A percentile compares a stretch with the other conserved stretches of the same genome.
Conservation (phyloP, 2,329 filamentous ascomycete species). For the Dichotomopilus funicola region DNA sequence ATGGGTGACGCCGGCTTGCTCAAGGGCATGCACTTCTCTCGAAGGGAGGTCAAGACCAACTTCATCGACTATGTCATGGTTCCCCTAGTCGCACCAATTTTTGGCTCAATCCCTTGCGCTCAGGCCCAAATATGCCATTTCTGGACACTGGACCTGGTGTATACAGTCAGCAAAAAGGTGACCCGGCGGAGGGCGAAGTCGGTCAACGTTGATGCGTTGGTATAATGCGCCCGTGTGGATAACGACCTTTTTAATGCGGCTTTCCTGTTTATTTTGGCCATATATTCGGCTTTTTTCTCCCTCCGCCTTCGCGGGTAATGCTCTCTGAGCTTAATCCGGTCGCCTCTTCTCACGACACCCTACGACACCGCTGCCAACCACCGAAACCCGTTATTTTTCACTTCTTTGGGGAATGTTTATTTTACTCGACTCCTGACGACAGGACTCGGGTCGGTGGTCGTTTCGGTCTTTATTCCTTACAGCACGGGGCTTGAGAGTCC, state of each 20-base stretch:
- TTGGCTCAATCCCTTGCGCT: constrained; percentile 59
- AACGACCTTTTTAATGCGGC: constrained; percentile 3
- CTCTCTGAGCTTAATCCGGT: constrained; percentile 9
- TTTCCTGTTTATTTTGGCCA: background rate
- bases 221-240: constrained; percentile 27
- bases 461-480: constrained; percentile 19
- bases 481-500: constrained; percentile 31
- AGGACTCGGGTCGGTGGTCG: constrained; percentile 15
- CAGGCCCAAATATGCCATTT: constrained; percentile 65
- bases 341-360: background rate
- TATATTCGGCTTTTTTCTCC: background rate
- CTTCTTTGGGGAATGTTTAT: constrained; percentile 21
- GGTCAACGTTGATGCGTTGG: constrained; percentile 39
- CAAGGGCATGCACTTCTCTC: constrained; percentile 60
- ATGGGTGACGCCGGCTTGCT: constrained; percentile 60
- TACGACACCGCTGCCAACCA: constrained; percentile 4
- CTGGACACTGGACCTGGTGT: constrained; percentile 62
- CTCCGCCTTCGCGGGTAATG: constrained; percentile 1
- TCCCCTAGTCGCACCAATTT: constrained; percentile 61
- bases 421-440: constrained; percentile 15
- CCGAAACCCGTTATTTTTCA: constrained; percentile 16
- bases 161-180: constrained; percentile 66
- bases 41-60: constrained; percentile 49
- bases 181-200: constrained; percentile 45
- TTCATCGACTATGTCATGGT: constrained; percentile 58